Evolutionary conservation across 2,329 filamentous ascomycete species (phyloP), one percentile per base, ranked within the genome.

Genomic region (Gaeumannomyces tritici): DNA sequence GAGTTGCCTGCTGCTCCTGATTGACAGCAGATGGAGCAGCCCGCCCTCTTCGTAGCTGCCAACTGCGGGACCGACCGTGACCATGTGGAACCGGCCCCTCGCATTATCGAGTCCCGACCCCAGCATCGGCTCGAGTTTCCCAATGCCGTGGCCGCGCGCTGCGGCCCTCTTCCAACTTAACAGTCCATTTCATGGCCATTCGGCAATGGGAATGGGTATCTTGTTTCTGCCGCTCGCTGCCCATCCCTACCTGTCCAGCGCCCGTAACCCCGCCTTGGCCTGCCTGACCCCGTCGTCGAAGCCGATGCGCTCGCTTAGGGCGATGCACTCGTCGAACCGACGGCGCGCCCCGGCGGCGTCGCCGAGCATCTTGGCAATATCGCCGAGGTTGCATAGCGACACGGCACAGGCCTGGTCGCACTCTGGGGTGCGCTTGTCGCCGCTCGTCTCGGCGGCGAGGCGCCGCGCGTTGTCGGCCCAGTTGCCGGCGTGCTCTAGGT

Each of bases 391-490:
- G 73, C 91, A 89, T n/a, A 90, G 86, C 9, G 93, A 89, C 7
- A 89, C 89, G 2, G 89, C 89, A 70, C 93, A 97, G 1, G 89
- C 90, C 62, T 89, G 74, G 72, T 96, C 91, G 70, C 93, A 97
- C 70, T 96, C 91, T 60, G 87, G 81, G 2, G 86, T 90, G 55
- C 90, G 80, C 4, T 85, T 77, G 0, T 89, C 84, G 4, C 87
- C 83, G 62, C 81, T 75, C 55, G 96, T 87, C 31, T 84, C 82
- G 9, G 79, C 79, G 1, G 88, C 85, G 63, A 91, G 83, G 27
- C 81, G 79, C 42, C 93, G 76, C 3, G 92, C 89, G 70, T 93
- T 93, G 61, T 83, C 77, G 7, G 91, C 90, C 93, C 93, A 97
- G 66, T 85, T 83, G 47, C 83, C 81, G 7, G 90, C 91, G 62